These are phyloP conservation scores for Phytophthora ramorum DNA, from an alignment of 352 stramenopile species.

Conservation along the genomic window DNA sequence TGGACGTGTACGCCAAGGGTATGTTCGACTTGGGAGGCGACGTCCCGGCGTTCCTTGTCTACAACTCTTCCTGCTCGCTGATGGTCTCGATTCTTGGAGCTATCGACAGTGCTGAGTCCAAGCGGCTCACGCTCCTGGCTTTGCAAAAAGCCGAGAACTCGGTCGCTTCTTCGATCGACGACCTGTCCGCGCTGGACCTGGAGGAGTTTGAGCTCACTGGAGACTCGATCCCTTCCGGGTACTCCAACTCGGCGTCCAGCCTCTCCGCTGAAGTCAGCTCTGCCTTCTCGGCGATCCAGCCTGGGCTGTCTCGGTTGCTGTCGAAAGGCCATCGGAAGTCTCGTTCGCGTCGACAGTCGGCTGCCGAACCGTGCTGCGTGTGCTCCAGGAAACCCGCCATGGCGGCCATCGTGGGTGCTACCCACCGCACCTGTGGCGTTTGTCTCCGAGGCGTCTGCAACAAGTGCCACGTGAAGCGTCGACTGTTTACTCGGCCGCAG, in stretches of 20 bases:
- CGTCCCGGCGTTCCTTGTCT: conserved; percentile 48
- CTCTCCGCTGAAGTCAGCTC: conserved; percentile 16
- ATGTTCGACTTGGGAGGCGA: conserved; percentile 59
- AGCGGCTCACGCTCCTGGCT: conserved; percentile 53
- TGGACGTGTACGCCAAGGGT: conserved; percentile 62
- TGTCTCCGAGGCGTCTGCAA: conserved; percentile 48
- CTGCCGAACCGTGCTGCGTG: conserved; percentile 35
- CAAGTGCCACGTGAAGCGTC: conserved; percentile 60
- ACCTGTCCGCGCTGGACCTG: conserved; percentile 24
- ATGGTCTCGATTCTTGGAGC: conserved; percentile 44
- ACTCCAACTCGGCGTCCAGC: conserved; percentile 27
- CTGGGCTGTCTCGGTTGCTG: conserved; percentile 16
- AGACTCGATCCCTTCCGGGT: conserved; percentile 4
- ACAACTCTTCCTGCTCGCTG: conserved; percentile 48
- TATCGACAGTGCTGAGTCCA: conserved; percentile 46
- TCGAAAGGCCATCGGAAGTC: conserved; percentile 29
- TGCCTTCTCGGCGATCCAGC: conserved; percentile 10
- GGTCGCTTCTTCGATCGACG: conserved; percentile 11
- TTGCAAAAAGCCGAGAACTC: conserved; percentile 22
- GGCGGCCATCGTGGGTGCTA: conserved; percentile 27
- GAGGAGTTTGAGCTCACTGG: conserved; percentile 18
- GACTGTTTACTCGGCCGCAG: conserved; percentile 42
- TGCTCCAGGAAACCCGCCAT: conserved; percentile 35
- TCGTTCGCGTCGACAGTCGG: conserved; percentile 18
- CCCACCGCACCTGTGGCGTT: conserved; percentile 45